These are phyloP conservation scores for Suillus brevipes DNA, from an alignment of 768 basidiomycete genomes.

Conservation along the genomic window DNA sequence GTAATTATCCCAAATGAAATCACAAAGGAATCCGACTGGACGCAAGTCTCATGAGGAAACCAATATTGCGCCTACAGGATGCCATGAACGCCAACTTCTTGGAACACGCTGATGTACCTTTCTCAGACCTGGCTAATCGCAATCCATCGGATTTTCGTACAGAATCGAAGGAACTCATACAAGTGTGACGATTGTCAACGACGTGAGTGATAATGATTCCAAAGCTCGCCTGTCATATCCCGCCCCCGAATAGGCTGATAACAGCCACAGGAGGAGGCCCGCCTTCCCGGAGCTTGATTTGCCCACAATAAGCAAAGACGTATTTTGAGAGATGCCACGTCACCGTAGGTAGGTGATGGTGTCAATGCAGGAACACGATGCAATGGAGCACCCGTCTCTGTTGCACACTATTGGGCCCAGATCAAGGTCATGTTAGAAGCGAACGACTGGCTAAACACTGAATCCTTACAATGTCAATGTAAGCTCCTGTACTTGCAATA, in stretches of 20 bases:
- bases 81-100: background rate
- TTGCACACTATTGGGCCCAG: slow-evolving; percentile 63
- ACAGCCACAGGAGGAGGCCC: slow-evolving; percentile 65
- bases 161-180: background rate
- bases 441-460: background rate
- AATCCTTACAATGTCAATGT: slow-evolving; percentile 74
- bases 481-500: slow-evolving; percentile 69
- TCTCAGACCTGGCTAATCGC: background rate
- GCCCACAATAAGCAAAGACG: slow-evolving; percentile 80
- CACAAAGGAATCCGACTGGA: too few relatives aligned
- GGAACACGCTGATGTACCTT: background rate
- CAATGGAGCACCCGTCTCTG: slow-evolving; percentile 70
- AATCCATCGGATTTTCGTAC: background rate
- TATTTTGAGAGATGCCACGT: slow-evolving; percentile 83
- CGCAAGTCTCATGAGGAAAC: too few relatives aligned
- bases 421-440: background rate
- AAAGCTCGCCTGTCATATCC: slow-evolving; percentile 22
- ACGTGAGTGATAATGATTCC: background rate
- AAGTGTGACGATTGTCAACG: background rate
- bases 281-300: slow-evolving; percentile 66
- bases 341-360: slow-evolving; percentile 72
- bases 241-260: slow-evolving; percentile 70
- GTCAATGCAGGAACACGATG: slow-evolving; percentile 76
- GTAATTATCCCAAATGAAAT: too few relatives aligned
- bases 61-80: background rate